These are phyloP conservation scores for Phytophthora tubulina DNA, from an alignment of 352 stramenopile genomes.

Conservation along the genomic window DNA sequence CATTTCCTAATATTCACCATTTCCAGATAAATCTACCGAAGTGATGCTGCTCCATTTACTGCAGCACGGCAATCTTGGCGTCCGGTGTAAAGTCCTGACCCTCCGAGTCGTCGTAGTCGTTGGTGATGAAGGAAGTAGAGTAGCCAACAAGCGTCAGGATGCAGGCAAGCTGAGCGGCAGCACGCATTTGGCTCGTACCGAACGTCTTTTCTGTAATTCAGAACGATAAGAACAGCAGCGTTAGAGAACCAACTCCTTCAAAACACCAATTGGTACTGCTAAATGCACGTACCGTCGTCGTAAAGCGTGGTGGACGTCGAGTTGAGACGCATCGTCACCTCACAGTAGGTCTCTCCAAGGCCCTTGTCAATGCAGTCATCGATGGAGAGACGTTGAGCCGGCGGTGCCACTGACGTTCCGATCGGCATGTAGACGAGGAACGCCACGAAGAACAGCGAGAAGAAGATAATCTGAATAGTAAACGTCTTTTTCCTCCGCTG, in stretches of 20 bases:
- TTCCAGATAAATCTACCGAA: conserved; percentile 29
- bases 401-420: conserved; percentile 40
- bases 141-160: conserved; percentile 82
- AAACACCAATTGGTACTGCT: neutral
- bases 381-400: conserved; percentile 44
- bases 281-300: conserved; percentile 62
- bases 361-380: conserved; percentile 63
- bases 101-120: conserved; percentile 57
- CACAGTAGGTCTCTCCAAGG: conserved; percentile 72
- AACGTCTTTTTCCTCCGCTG: conserved; percentile 53
- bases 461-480: conserved; percentile 51
- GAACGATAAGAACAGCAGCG: neutral
- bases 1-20: conserved; percentile 26
- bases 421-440: conserved; percentile 75
- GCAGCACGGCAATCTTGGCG: conserved; percentile 39
- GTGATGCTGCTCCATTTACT: conserved; percentile 17
- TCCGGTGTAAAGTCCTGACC: conserved; percentile 40
- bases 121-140: conserved; percentile 72
- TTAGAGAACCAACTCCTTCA: neutral
- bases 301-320: conserved; percentile 74
- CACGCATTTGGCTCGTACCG: conserved; percentile 65
- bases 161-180: conserved; percentile 67
- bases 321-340: conserved; percentile 60
- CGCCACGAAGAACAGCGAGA: conserved; percentile 61
- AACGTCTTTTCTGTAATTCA: conserved; percentile 53